Conservation (phyloP, 805 yeast genomes). For the Ogataea zsoltii region DNA sequence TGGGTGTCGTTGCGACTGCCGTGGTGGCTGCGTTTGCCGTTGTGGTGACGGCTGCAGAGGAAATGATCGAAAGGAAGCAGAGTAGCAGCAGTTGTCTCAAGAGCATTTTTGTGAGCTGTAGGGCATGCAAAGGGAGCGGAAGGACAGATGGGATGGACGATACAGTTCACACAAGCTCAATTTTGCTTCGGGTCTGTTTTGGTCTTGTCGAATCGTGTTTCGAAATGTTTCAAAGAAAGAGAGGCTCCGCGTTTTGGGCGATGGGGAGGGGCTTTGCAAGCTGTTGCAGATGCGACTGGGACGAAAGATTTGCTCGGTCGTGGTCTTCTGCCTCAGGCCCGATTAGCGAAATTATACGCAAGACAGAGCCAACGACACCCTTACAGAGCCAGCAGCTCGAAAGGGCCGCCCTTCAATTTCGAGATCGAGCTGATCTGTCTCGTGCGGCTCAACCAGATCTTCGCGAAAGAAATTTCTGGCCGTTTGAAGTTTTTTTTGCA, state of each 20-base stretch:
- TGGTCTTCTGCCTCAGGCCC: too few species aligned
- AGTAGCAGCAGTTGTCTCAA: neutral
- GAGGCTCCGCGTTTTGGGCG: too few species aligned
- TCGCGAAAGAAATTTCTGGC: conserved; percentile 1
- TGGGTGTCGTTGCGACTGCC: conserved; percentile 2
- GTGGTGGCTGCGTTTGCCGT: conserved; percentile 7
- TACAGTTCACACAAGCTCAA: neutral
- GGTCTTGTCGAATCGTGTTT: too few species aligned
- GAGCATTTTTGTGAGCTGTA: neutral
- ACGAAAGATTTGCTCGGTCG: too few species aligned
- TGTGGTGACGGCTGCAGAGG: conserved; percentile 1
- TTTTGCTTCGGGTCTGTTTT: too few species aligned
- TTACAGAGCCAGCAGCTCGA: too few species aligned
- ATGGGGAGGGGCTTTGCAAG: too few species aligned
- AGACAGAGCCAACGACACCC: too few species aligned
- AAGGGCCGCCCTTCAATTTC: neutral
- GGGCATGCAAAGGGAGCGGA: neutral
- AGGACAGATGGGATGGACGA: neutral
- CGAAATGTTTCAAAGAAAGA: too few species aligned
- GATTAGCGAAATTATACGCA: too few species aligned
- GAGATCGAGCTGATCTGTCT: neutral
- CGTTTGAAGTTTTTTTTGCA: neutral
- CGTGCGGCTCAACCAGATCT: conserved; percentile 5
- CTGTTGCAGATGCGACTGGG: too few species aligned
- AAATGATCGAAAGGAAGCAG: neutral